These are phyloP conservation scores for Pezicula radicicola DNA, from an alignment of 2,329 filamentous ascomycete genomes.

Conservation along the genomic window DNA sequence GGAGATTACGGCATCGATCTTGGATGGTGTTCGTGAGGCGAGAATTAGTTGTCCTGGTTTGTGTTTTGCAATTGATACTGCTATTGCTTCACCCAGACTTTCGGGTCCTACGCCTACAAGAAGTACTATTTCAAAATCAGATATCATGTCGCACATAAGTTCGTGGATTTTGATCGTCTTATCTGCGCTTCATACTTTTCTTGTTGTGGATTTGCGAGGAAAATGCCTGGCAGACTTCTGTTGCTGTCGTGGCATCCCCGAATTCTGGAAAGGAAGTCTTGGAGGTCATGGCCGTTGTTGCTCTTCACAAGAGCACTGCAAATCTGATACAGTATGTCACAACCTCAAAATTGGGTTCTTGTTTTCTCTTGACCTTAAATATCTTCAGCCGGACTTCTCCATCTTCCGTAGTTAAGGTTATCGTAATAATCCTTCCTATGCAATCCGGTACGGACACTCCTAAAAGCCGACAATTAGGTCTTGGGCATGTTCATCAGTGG, in stretches of 20 bases:
- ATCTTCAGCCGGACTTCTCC: too few species aligned
- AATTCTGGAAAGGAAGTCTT: constrained; percentile 13
- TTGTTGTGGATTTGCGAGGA: constrained; percentile 26
- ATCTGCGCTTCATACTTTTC: constrained; percentile 19
- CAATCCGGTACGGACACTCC: too few species aligned
- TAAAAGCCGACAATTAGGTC: too few species aligned
- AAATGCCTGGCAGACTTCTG: constrained; percentile 30
- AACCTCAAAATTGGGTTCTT: too few species aligned
- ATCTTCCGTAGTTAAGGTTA: too few species aligned
- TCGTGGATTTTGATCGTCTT: background rate
- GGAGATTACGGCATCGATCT: constrained; percentile 8
- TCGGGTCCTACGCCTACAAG: constrained; percentile 12
- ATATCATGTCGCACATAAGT: background rate
- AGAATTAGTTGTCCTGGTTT: constrained; percentile 13
- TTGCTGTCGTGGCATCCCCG: constrained; percentile 30
- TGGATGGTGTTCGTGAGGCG: constrained; percentile 14
- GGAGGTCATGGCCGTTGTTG: too few species aligned
- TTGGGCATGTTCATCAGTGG: too few species aligned
- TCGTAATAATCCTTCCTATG: too few species aligned
- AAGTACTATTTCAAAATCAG: constrained; percentile 4
- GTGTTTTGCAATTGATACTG: constrained; percentile 17
- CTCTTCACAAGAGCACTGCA: too few species aligned
- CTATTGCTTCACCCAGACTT: constrained; percentile 12
- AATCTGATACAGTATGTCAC: too few species aligned
- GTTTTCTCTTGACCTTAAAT: too few species aligned